phyloP scores from a whole-genome alignment of 176 grass and related monocot species.

The Secale cereale region DNA sequence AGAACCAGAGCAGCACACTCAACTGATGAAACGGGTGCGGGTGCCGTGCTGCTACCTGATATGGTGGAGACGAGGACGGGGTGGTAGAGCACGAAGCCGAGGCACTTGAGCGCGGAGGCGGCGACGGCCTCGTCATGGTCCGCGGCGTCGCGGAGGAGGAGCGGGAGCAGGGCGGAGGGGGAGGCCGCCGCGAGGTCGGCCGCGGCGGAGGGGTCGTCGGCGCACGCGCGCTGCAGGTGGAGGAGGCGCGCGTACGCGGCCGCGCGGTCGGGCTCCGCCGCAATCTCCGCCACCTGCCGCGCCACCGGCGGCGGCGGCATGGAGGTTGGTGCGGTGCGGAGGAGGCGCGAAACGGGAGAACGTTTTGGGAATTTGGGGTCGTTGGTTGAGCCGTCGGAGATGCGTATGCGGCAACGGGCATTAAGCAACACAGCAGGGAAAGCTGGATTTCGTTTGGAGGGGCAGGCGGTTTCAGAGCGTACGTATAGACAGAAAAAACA shows the following conservation, averaged over 20 bases:
- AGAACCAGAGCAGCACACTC: not conserved
- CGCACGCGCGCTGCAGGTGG: constrained; percentile 46
- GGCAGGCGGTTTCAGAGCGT: too few relatives aligned
- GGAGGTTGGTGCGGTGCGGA: not conserved
- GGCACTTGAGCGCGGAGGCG: constrained; percentile 60
- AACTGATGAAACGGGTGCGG: constrained; percentile 16
- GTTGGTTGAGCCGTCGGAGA: too few relatives aligned
- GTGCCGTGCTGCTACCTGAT: too few relatives aligned
- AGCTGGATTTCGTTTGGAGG: not conserved
- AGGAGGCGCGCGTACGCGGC: constrained; percentile 53
- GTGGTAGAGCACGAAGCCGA: constrained; percentile 81
- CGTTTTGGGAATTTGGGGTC: not conserved
- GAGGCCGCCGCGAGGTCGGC: too few relatives aligned
- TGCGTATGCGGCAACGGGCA: not conserved
- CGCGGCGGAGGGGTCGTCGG: constrained; percentile 46
- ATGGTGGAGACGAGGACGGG: constrained; percentile 49
- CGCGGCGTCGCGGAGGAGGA: constrained; percentile 39
- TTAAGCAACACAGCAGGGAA: not conserved
- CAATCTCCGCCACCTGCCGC: constrained; percentile 48
- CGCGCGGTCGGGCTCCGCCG: constrained; percentile 40
- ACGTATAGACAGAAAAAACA: too few relatives aligned
- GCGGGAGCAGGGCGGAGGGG: too few relatives aligned
- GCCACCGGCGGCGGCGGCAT: constrained; percentile 20
- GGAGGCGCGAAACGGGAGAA: constrained; percentile 20
- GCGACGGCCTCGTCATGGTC: constrained; percentile 44